Conservation (phyloP, 1,139 yeast species). For the Pichia sp. region DNA sequence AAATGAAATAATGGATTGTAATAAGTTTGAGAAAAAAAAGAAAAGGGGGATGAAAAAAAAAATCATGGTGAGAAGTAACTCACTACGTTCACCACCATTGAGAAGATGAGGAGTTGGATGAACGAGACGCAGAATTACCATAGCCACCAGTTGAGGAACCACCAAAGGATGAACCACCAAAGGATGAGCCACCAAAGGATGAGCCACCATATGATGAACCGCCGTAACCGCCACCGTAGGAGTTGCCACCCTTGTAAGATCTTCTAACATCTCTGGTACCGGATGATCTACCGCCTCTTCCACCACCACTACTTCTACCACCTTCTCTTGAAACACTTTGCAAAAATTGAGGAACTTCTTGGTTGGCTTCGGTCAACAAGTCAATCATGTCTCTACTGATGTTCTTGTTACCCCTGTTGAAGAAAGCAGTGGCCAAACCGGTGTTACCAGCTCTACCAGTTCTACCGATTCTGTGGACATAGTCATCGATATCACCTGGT, state of each 20-base stretch:
- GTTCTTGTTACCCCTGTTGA: constrained; percentile 92
- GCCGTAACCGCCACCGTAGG: constrained; percentile 21
- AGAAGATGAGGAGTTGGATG: constrained; percentile 19
- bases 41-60: not conserved
- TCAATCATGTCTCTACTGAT: constrained; percentile 85
- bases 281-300: constrained; percentile 46
- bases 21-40: constrained; percentile 1
- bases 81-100: constrained; percentile 25
- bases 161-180: constrained; percentile 20
- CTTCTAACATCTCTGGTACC: constrained; percentile 36
- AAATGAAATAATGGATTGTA: constrained; percentile 2
- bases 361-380: constrained; percentile 90
- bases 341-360: constrained; percentile 90
- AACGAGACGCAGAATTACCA: constrained; percentile 13
- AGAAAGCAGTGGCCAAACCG: constrained; percentile 97
- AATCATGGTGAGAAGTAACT: not conserved
- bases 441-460: constrained; percentile 99
- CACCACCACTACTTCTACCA: constrained; percentile 55
- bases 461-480: constrained; percentile 99
- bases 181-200: constrained; percentile 20
- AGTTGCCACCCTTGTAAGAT: constrained; percentile 16
- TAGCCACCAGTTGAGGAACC: constrained; percentile 12
- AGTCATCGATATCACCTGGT: constrained; percentile 96
- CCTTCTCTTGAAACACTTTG: constrained; percentile 76
- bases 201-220: constrained; percentile 22